Evolutionary conservation across 164 flowering plant species (phyloP).

Genomic region (Santalum album): DNA sequence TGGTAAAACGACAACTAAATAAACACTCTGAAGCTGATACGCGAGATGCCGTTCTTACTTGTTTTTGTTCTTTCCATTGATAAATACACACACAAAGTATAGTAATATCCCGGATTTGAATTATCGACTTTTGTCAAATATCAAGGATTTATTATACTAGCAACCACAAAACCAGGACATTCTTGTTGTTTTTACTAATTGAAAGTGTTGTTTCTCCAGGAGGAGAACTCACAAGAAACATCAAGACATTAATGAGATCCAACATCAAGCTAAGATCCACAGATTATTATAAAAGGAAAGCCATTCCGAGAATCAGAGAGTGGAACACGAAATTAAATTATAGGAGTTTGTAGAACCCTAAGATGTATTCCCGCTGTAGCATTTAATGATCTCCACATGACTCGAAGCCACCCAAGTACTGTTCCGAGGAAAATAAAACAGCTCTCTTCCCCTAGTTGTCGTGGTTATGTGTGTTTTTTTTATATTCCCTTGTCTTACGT

Average conservation of each 20-base stretch:
- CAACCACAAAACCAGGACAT: too few relatives aligned
- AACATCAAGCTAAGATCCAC: conserved; percentile 34
- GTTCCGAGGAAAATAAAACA: conserved; percentile 40
- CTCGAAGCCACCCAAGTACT: conserved; percentile 52
- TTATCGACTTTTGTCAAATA: too few relatives aligned
- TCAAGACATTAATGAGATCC: conserved; percentile 33
- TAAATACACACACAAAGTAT: too few relatives aligned
- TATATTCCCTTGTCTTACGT: not conserved
- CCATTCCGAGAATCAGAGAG: conserved; percentile 23
- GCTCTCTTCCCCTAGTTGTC: conserved; percentile 36
- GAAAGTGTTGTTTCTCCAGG: too few relatives aligned
- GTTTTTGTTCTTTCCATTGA: too few relatives aligned
- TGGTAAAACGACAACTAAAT: too few relatives aligned
- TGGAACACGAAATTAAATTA: conserved; percentile 12
- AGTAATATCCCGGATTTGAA: too few relatives aligned
- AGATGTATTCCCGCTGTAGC: conserved; percentile 24
- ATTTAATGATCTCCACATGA: conserved; percentile 70
- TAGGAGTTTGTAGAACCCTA: conserved; percentile 25
- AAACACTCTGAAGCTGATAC: too few relatives aligned
- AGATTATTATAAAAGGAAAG: conserved; percentile 17
- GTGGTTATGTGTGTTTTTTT: conserved; percentile 1
- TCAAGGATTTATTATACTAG: too few relatives aligned
- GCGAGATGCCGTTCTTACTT: too few relatives aligned
- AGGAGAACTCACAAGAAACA: not conserved
- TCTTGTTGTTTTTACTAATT: too few relatives aligned